A percentile compares a stretch with the other conserved stretches of the same genome.
These are phyloP conservation scores for Quercus lobata DNA, from an alignment of 331 rosid genomes.

Conservation along the genomic window DNA sequence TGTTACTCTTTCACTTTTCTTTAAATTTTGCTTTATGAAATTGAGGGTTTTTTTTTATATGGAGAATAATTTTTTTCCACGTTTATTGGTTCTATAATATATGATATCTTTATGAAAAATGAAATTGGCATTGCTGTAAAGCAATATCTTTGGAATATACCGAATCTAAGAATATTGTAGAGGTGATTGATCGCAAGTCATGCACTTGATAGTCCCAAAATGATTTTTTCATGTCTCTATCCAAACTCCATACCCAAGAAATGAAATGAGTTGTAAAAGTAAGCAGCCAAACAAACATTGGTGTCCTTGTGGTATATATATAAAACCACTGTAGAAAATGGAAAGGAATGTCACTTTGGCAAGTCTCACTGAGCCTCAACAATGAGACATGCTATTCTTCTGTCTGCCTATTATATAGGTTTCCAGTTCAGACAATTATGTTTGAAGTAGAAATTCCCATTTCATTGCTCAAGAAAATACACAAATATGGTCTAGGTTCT, in stretches of 20 bases:
- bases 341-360: not conserved
- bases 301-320: too few relatives aligned
- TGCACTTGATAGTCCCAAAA: not conserved
- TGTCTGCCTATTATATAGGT: too few relatives aligned
- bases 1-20: too few relatives aligned
- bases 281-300: not conserved
- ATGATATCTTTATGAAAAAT: not conserved
- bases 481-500: not conserved
- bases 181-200: not conserved
- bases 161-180: not conserved
- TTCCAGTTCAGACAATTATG: too few relatives aligned
- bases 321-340: not conserved
- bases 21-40: too few relatives aligned
- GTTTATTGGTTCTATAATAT: too few relatives aligned
- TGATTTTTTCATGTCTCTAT: not conserved
- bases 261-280: not conserved
- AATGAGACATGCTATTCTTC: too few relatives aligned
- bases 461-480: not conserved
- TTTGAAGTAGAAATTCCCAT: too few relatives aligned
- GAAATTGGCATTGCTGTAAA: not conserved
- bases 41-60: too few relatives aligned
- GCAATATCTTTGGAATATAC: not conserved
- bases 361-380: not conserved
- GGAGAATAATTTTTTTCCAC: too few relatives aligned
- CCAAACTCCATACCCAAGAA: not conserved